Conservation (phyloP, 2,329 filamentous ascomycete species). For the Sphaerulina musiva region DNA sequence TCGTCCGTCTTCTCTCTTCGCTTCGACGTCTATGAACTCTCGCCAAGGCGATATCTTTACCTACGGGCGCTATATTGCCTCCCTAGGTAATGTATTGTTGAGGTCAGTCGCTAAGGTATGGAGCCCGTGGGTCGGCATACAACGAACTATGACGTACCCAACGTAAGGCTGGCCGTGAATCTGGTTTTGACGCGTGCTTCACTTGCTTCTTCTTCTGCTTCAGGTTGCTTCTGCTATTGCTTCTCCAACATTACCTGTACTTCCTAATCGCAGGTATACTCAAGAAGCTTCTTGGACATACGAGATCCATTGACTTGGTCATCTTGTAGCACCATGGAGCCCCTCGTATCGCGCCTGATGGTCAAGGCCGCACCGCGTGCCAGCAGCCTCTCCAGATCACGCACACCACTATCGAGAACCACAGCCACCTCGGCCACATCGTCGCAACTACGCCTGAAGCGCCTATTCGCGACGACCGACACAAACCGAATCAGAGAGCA, state of each 20-base stretch:
- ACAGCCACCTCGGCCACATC: slow-evolving; percentile 7
- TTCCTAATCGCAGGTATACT: not conserved
- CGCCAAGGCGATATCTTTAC: too few species aligned
- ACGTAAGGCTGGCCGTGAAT: not conserved
- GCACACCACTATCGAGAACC: slow-evolving; percentile 14
- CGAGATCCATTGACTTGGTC: not conserved
- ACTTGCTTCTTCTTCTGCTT: not conserved
- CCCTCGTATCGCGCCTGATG: slow-evolving; percentile 25
- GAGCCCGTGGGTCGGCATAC: not conserved
- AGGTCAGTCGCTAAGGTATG: too few species aligned
- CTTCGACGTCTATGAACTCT: too few species aligned
- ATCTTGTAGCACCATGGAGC: slow-evolving; percentile 22
- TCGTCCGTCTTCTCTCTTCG: too few species aligned
- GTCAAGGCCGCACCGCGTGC: slow-evolving; percentile 23
- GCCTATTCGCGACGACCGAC: slow-evolving; percentile 10
- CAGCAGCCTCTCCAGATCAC: not conserved
- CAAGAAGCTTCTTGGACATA: not conserved
- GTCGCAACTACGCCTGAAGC: slow-evolving; percentile 4
- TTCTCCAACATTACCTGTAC: not conserved
- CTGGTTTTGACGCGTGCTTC: not conserved
- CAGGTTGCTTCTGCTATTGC: not conserved
- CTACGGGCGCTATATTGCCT: too few species aligned
- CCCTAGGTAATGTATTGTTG: too few species aligned
- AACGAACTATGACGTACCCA: not conserved
- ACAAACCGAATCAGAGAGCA: slow-evolving; percentile 11